These are phyloP conservation scores for Mycena leptocephala DNA, from an alignment of 768 basidiomycete genomes.

Conservation along the genomic window DNA sequence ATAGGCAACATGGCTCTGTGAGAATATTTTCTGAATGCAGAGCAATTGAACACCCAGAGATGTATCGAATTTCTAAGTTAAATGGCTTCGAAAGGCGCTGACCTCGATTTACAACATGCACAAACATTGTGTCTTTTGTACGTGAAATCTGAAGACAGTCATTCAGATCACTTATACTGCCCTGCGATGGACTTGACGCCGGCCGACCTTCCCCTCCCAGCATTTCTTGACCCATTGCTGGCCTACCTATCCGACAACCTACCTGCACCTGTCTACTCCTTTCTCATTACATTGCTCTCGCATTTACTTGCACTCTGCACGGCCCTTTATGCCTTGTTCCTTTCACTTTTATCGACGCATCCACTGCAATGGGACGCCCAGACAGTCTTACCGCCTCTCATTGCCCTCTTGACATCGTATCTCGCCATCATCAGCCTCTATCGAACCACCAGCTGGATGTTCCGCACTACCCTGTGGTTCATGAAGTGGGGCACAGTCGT, in stretches of 20 bases:
- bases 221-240: conserved; percentile 69
- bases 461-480: conserved; percentile 78
- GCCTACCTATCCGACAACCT: conserved; percentile 68
- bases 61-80: neutral
- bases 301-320: conserved; percentile 67
- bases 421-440: conserved; percentile 84
- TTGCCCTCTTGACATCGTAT: conserved; percentile 82
- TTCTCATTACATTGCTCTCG: conserved; percentile 67
- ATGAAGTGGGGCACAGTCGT: conserved; percentile 85
- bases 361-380: conserved; percentile 79
- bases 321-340: conserved; percentile 64
- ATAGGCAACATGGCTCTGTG: no score
- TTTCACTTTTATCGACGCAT: conserved; percentile 64
- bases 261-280: conserved; percentile 69
- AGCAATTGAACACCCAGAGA: no score
- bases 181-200: conserved; percentile 41
- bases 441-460: conserved; percentile 83
- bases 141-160: no score
- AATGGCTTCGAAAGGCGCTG: neutral
- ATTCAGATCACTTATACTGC: no score
- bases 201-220: conserved; percentile 57
- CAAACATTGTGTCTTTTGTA: conserved; percentile 14
- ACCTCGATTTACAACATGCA: neutral
- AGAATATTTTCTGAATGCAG: no score
- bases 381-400: conserved; percentile 79